phyloP scores from a whole-genome alignment of 768 basidiomycete genomes.

The Suillus variegatus region DNA sequence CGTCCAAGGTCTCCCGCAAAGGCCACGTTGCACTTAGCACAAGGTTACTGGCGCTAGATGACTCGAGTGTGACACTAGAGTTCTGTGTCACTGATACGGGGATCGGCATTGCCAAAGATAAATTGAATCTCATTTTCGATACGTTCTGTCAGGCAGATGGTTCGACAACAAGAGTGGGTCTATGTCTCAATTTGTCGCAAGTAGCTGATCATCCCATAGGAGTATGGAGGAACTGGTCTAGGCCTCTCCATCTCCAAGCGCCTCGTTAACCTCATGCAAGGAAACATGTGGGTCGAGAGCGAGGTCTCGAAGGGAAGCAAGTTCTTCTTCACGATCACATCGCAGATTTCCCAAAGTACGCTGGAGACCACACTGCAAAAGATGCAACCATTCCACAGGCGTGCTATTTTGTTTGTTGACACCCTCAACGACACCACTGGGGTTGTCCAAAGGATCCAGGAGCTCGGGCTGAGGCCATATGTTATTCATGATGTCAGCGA shows the following conservation, averaged over 20 bases:
- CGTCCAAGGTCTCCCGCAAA: conserved; percentile 71
- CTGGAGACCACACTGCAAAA: conserved; percentile 73
- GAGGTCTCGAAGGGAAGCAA: conserved; percentile 91
- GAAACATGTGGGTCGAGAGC: conserved; percentile 98
- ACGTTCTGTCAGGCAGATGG: conserved; percentile 99
- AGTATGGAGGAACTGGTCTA: conserved; percentile 96
- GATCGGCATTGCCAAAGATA: conserved; percentile 98
- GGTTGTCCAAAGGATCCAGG: conserved; percentile 74
- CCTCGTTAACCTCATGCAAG: conserved; percentile 95
- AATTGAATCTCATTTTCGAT: conserved; percentile 97
- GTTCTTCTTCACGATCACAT: conserved; percentile 97
- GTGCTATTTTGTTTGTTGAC: conserved; percentile 91
- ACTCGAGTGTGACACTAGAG: conserved; percentile 85
- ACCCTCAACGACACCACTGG: conserved; percentile 74
- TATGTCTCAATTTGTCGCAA: conserved; percentile 10
- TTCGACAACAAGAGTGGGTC: conserved; percentile 85
- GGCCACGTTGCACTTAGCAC: conserved; percentile 92
- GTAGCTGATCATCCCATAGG: conserved; percentile 42
- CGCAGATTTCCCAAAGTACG: conserved; percentile 74
- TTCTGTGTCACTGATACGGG: conserved; percentile 98
- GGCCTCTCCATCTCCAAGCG: conserved; percentile 98
- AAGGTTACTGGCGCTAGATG: conserved; percentile 74
- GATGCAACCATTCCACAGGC: conserved; percentile 84
- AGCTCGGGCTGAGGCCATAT: conserved; percentile 77
- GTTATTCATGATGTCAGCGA: conserved; percentile 79